Percentiles rank a stretch among this genome's conserved stretches.
Conservation (phyloP, 2,329 filamentous ascomycete species). For the Lanzia echinophila region DNA sequence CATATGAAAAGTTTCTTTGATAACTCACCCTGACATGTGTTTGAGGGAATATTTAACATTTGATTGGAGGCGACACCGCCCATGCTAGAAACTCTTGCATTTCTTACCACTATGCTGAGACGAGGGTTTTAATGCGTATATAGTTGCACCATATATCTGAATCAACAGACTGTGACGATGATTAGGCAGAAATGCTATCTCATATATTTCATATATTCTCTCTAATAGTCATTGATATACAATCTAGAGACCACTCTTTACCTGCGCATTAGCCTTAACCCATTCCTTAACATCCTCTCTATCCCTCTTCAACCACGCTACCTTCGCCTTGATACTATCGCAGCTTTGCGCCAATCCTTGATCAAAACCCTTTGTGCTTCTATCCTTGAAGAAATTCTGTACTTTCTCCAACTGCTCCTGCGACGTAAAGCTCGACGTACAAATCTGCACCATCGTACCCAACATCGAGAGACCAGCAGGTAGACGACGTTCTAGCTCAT, state of each 20-base stretch:
- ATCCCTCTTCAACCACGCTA: conserved; percentile 73
- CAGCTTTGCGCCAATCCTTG: conserved; percentile 83
- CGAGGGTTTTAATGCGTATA: too few species aligned
- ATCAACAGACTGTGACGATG: too few species aligned
- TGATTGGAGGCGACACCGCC: too few species aligned
- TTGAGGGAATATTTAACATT: too few species aligned
- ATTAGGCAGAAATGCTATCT: too few species aligned
- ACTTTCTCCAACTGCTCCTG: conserved; percentile 69
- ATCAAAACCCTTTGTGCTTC: conserved; percentile 83
- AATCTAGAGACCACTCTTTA: conserved; percentile 28
- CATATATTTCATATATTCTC: too few species aligned
- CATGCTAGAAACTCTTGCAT: too few species aligned
- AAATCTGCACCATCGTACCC: conserved; percentile 74
- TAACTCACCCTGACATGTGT: too few species aligned
- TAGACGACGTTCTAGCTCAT: conserved; percentile 70
- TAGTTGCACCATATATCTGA: too few species aligned
- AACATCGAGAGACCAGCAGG: conserved; percentile 85
- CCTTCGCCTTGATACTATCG: conserved; percentile 79
- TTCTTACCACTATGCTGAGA: too few species aligned
- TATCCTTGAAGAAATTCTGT: conserved; percentile 71
- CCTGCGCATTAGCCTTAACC: conserved; percentile 52
- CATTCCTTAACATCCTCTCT: conserved; percentile 67
- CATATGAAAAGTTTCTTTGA: too few species aligned
- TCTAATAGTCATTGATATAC: background rate
- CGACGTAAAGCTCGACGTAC: conserved; percentile 73